Evolutionary conservation across 2,329 filamentous ascomycete genomes (phyloP).

Genomic region (Aureobasidium vineae): DNA sequence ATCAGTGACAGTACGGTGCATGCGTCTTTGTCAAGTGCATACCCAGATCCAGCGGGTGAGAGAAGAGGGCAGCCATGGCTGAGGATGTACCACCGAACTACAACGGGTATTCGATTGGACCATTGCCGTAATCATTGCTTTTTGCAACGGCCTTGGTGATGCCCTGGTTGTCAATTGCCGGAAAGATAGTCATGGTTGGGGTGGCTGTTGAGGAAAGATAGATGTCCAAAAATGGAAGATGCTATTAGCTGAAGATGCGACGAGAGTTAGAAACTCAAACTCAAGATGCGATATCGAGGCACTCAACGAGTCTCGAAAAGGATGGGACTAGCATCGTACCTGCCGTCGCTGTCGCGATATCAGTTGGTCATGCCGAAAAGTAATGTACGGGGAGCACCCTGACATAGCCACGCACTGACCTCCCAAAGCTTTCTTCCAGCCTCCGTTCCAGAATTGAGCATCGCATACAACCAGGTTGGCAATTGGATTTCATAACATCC

Average conservation of each 20-base stretch:
- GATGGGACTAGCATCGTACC: background rate
- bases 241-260: too few relatives aligned
- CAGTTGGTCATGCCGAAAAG: background rate
- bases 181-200: conserved; percentile 12
- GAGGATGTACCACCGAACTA: conserved; percentile 98
- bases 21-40: conserved; percentile 42
- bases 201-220: background rate
- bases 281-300: background rate
- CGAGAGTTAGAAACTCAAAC: too few relatives aligned
- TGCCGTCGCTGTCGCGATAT: background rate
- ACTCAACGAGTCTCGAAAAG: background rate
- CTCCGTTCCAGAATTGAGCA: background rate
- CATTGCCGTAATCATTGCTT: conserved; percentile 45
- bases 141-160: conserved; percentile 38
- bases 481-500: background rate
- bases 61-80: conserved; percentile 86
- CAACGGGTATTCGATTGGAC: conserved; percentile 49
- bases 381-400: background rate
- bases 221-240: background rate
- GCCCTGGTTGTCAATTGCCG: background rate
- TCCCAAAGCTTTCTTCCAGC: conserved; percentile 2
- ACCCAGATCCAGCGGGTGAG: conserved; percentile 91
- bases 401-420: background rate
- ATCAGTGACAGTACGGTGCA: conserved; percentile 1
- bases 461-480: background rate